A percentile compares a stretch with the other conserved stretches of the same genome.
Conservation (phyloP, 1,284 basidiomycete species). For the Heterobasidion occidentale region DNA sequence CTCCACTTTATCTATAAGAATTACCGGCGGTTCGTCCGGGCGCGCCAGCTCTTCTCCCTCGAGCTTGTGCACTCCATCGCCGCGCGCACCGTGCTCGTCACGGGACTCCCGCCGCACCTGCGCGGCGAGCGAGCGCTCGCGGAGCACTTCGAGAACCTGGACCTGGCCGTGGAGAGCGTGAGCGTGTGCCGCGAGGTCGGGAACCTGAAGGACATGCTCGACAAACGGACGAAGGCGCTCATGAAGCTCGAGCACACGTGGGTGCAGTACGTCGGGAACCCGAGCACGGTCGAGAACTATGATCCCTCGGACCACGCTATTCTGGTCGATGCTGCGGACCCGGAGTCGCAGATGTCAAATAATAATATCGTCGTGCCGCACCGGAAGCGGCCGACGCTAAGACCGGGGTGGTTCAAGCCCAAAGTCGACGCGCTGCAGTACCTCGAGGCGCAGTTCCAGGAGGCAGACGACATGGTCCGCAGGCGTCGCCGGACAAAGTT, state of each 20-base stretch:
- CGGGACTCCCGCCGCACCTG: slow-evolving; percentile 76
- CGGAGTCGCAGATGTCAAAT: slow-evolving; percentile 34
- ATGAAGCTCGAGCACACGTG: slow-evolving; percentile 77
- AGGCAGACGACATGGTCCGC: slow-evolving; percentile 76
- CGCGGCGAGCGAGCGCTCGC: slow-evolving; percentile 80
- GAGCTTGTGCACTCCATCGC: slow-evolving; percentile 93
- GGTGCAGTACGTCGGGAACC: slow-evolving; percentile 90
- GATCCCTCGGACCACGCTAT: slow-evolving; percentile 54
- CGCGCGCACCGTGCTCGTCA: slow-evolving; percentile 87
- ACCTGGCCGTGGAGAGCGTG: slow-evolving; percentile 79
- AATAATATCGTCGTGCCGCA: slow-evolving; percentile 65
- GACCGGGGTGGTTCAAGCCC: slow-evolving; percentile 56
- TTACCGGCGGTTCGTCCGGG: slow-evolving; percentile 85
- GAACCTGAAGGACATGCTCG: slow-evolving; percentile 65
- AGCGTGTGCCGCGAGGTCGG: slow-evolving; percentile 83
- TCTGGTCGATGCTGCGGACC: slow-evolving; percentile 43
- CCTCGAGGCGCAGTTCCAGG: slow-evolving; percentile 69
- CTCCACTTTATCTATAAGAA: slow-evolving; percentile 85
- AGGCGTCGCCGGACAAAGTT: slow-evolving; percentile 61
- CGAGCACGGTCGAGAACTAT: slow-evolving; percentile 69
- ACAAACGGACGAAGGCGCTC: slow-evolving; percentile 72
- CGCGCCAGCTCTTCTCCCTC: slow-evolving; percentile 88
- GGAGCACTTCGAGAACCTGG: slow-evolving; percentile 89
- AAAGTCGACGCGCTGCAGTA: slow-evolving; percentile 85
- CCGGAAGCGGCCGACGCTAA: slow-evolving; percentile 59